Evolutionary conservation across 164 flowering plant genomes (phyloP), one percentile per base, ranked within the genome.

Genomic region (Aristolochia fimbriata): DNA sequence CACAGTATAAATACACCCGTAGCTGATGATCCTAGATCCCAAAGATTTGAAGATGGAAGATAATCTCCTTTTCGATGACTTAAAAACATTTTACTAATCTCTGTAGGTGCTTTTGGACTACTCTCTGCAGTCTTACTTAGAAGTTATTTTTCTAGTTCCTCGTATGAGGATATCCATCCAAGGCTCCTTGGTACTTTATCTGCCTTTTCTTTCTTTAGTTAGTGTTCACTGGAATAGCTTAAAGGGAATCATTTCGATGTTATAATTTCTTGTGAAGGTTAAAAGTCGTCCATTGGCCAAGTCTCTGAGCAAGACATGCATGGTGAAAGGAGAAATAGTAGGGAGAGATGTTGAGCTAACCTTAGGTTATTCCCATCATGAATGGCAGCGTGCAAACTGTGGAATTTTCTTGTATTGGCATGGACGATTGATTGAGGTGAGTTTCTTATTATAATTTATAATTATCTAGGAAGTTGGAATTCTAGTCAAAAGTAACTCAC

Each of bases 401-500:
- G 88, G 88, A 66, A 78, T 83, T 8, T 83, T 83, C 63, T 70
- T 81, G 57, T 83, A 81, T 56, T 81, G 89, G 89, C 86, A 81
- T 73, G 86, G 86, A 11, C 82, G 86, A 37, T 63, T 83, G 55
- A 78, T 83, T 68, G 89, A 83, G 83, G 89, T 83, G 51, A 68
- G 58, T 21, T 59, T 55, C 9, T 37, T 10, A 3, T 6, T 37
- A 10, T 37, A 37, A 37, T 37, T 27, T 37, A 37, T 37, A 6
- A 37, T 5, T 7, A 37, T 37, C 43, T 37, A 37, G 43, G 7
- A 31, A 10, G 12, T 6, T 10, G 8, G 10, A 37, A 10, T 1
- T 37, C 12, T 10, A 3, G 43, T 37, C 43, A 37, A 37, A 37
- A 7, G 43, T 37, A 37, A 37, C 10, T 37, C 9, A 1, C 43